phyloP scores from a whole-genome alignment of 306 rosid species.

The Lithocarpus polystachyus region DNA sequence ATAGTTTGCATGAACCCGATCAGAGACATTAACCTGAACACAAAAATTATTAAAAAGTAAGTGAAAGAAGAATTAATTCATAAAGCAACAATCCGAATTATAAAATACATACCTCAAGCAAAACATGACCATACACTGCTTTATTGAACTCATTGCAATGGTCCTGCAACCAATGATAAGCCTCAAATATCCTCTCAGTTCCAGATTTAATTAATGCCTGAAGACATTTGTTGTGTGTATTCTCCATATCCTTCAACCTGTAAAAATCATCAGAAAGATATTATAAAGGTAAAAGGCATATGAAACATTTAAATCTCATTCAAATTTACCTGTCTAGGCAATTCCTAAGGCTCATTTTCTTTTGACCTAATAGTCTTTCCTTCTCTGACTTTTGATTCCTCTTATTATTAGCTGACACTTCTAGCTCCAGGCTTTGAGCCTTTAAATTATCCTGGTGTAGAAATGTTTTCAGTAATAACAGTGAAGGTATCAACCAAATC shows the following conservation, averaged over 20 bases:
- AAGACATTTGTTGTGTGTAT: too few species aligned
- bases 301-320: slow-evolving; percentile 11
- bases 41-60: slow-evolving; percentile 22
- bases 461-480: not conserved
- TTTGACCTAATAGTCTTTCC: slow-evolving; percentile 39
- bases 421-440: slow-evolving; percentile 48
- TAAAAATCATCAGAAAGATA: too few species aligned
- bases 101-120: too few species aligned
- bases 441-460: slow-evolving; percentile 47
- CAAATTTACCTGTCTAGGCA: slow-evolving; percentile 54
- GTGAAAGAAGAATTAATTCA: slow-evolving; percentile 17
- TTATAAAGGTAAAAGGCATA: too few species aligned
- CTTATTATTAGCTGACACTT: slow-evolving; percentile 45
- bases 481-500: slow-evolving; percentile 19
- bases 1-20: slow-evolving; percentile 62
- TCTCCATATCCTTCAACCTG: too few species aligned
- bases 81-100: slow-evolving; percentile 1
- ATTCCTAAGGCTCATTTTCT: slow-evolving; percentile 28
- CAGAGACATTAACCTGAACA: slow-evolving; percentile 73
- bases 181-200: too few species aligned
- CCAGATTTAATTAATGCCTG: too few species aligned
- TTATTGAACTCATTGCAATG: too few species aligned
- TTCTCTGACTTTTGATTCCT: slow-evolving; percentile 48
- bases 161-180: too few species aligned
- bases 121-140: too few species aligned